Conservation (phyloP, 1,139 yeast species). For the Blastobotrys proliferans region DNA sequence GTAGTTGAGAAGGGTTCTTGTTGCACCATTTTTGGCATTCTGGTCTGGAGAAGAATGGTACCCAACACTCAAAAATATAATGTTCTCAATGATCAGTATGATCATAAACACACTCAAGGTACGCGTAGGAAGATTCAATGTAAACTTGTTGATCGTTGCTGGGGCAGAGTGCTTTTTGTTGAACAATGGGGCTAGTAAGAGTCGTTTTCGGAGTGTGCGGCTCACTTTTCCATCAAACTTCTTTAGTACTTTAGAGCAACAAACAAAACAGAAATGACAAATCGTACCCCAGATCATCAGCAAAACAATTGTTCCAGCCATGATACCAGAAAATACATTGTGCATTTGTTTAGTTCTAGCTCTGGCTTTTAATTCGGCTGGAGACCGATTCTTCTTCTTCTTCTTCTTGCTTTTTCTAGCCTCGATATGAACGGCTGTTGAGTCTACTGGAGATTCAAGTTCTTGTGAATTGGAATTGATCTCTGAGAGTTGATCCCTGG, state of each 20-base stretch:
- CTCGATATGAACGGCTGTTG: not conserved
- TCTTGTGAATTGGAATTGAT: not conserved
- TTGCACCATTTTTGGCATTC: slow-evolving; percentile 11
- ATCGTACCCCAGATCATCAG: slow-evolving; percentile 11
- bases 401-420: slow-evolving; percentile 1
- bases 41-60: slow-evolving; percentile 38
- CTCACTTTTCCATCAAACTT: slow-evolving; percentile 15
- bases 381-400: not conserved
- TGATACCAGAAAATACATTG: not conserved
- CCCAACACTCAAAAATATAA: slow-evolving; percentile 38
- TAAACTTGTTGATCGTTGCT: slow-evolving; percentile 15
- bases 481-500: not conserved
- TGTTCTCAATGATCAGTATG: slow-evolving; percentile 43
- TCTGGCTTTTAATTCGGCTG: not conserved
- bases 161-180: slow-evolving; percentile 10
- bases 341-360: not conserved
- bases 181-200: slow-evolving; percentile 18
- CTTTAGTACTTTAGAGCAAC: slow-evolving; percentile 12
- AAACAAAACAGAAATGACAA: slow-evolving; percentile 12
- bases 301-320: not conserved
- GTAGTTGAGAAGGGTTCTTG: slow-evolving; percentile 13
- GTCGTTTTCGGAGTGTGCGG: slow-evolving; percentile 17
- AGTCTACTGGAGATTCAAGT: not conserved
- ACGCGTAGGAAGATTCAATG: slow-evolving; percentile 55
- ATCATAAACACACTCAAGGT: slow-evolving; percentile 47